phyloP scores from a whole-genome alignment of 2,329 filamentous ascomycete genomes.

The Aspergillus jensenii region DNA sequence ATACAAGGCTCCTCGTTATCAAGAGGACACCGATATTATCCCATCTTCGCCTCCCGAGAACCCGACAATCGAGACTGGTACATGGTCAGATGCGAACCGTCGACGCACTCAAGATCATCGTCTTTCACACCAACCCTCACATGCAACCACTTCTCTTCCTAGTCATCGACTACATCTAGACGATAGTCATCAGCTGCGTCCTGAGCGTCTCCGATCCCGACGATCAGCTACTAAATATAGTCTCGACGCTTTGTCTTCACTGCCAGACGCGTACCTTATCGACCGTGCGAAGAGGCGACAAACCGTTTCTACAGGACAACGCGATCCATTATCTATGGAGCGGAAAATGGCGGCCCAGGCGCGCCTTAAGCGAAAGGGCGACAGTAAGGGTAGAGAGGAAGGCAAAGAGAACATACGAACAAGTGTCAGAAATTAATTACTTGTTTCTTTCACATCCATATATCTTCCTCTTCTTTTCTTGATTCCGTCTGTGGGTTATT shows the following conservation, averaged over 20 bases:
- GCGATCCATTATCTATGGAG: conserved; percentile 31
- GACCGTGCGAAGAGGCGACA: conserved; percentile 24
- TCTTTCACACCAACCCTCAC: conserved; percentile 23
- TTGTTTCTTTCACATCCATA: not conserved
- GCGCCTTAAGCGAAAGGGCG: conserved; percentile 33
- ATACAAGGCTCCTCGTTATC: conserved; percentile 12
- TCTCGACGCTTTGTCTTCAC: conserved; percentile 29
- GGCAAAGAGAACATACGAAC: conserved; percentile 35
- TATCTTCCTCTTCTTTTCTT: not conserved
- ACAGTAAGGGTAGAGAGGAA: conserved; percentile 25
- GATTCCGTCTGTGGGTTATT: not conserved
- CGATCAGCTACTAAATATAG: conserved; percentile 29
- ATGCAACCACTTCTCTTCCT: conserved; percentile 26
- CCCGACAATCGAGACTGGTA: conserved; percentile 23
- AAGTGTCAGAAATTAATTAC: conserved; percentile 8
- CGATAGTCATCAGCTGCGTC: conserved; percentile 19
- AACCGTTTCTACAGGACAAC: conserved; percentile 21
- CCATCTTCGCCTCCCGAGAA: conserved; percentile 36
- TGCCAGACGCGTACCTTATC: conserved; percentile 16
- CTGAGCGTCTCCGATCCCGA: conserved; percentile 24
- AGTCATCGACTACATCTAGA: conserved; percentile 19
- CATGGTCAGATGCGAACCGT: conserved; percentile 23
- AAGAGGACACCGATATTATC: conserved; percentile 17
- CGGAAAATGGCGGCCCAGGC: conserved; percentile 35
- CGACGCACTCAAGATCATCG: conserved; percentile 24